Conservation (phyloP, 495 filamentous ascomycete species). For the Aspergillus haitiensis region DNA sequence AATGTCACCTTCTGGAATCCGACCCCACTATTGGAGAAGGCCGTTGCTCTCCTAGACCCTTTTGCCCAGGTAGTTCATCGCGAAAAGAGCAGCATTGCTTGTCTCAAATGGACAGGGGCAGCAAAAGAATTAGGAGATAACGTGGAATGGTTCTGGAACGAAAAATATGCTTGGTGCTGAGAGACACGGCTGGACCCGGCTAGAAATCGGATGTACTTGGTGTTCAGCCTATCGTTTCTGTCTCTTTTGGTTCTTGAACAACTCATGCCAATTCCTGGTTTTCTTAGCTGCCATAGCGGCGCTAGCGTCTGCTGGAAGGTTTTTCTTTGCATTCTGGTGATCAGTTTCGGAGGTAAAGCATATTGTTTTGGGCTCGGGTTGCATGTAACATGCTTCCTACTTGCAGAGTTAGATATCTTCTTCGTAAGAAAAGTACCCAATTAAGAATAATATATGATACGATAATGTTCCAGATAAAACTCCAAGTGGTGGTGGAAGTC, state of each 20-base stretch:
- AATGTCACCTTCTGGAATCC: slow-evolving; percentile 68
- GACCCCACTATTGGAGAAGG: slow-evolving; percentile 54
- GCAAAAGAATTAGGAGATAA: slow-evolving; percentile 49
- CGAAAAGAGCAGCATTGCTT: slow-evolving; percentile 62
- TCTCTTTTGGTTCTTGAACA: slow-evolving; percentile 59
- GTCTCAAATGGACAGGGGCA: slow-evolving; percentile 63
- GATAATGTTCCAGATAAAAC: too few species aligned
- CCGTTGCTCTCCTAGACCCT: slow-evolving; percentile 55
- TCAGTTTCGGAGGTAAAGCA: slow-evolving; percentile 39
- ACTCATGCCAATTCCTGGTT: slow-evolving; percentile 86
- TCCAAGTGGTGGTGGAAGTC: not conserved
- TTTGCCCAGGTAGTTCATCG: slow-evolving; percentile 54
- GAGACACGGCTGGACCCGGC: slow-evolving; percentile 9
- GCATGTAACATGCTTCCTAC: slow-evolving; percentile 39
- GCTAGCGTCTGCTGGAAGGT: slow-evolving; percentile 31
- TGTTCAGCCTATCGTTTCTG: slow-evolving; percentile 24
- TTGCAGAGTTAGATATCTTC: slow-evolving; percentile 1
- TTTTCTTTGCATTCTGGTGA: slow-evolving; percentile 36
- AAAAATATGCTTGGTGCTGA: slow-evolving; percentile 95
- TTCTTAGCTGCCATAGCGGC: slow-evolving; percentile 47
- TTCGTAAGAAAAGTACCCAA: not conserved
- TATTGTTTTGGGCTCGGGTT: slow-evolving; percentile 42
- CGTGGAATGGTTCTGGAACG: slow-evolving; percentile 83
- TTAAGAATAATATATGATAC: not conserved
- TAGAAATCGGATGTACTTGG: slow-evolving; percentile 21